Evolutionary conservation across 768 basidiomycete genomes (phyloP).

Genomic region (Hygrophorus russula): DNA sequence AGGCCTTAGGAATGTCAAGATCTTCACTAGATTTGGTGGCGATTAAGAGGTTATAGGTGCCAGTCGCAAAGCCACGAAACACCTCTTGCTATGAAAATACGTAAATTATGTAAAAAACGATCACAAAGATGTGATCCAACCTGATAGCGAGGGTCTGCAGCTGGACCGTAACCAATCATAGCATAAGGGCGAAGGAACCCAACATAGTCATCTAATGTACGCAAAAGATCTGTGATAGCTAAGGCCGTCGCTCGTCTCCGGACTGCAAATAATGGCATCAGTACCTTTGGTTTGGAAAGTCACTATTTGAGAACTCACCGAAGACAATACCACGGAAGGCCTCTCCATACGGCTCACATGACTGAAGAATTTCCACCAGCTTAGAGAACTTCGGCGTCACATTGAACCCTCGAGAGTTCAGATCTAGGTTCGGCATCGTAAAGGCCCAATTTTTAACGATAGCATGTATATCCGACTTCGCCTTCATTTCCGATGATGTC

Average conservation of each 20-base stretch:
- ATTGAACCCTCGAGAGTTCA: constrained; percentile 49
- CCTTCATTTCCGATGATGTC: constrained; percentile 11
- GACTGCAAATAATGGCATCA: constrained; percentile 27
- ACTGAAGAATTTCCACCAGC: constrained; percentile 47
- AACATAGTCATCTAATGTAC: constrained; percentile 37
- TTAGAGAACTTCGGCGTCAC: constrained; percentile 57
- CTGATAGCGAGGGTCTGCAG: constrained; percentile 18
- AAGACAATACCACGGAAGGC: constrained; percentile 55
- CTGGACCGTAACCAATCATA: constrained; percentile 26
- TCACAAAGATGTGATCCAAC: constrained; percentile 12
- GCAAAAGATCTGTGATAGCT: constrained; percentile 47
- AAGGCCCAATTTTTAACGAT: constrained; percentile 52
- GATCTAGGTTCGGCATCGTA: constrained; percentile 50
- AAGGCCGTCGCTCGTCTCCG: constrained; percentile 40
- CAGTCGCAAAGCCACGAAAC: constrained; percentile 37
- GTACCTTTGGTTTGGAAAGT: neutral
- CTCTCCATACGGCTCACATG: constrained; percentile 41
- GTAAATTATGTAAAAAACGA: neutral
- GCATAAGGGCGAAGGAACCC: constrained; percentile 46
- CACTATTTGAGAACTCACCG: constrained; percentile 29
- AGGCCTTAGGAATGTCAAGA: constrained; percentile 43
- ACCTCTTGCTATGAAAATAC: constrained; percentile 29
- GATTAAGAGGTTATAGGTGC: constrained; percentile 54
- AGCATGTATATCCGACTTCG: constrained; percentile 20
- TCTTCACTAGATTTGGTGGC: constrained; percentile 49